These are phyloP conservation scores for Furcasterigmium furcatum DNA, from an alignment of 2,329 filamentous ascomycete genomes.

Conservation along the genomic window DNA sequence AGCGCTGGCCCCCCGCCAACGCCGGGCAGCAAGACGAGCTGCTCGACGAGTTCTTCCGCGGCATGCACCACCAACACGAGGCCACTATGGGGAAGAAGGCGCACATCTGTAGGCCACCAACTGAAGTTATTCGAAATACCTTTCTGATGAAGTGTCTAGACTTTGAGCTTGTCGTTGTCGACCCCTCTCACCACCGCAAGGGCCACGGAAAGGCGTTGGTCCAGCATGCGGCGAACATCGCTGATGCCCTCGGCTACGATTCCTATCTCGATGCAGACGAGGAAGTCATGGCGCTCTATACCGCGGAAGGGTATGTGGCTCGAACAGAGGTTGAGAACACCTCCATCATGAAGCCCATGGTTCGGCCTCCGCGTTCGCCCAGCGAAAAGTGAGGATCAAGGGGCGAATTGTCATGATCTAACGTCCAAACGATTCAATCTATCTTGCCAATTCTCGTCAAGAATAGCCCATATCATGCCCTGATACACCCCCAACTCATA, in stretches of 20 bases:
- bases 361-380: constrained; percentile 6
- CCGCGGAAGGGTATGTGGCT: constrained; percentile 8
- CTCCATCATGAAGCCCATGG: constrained; percentile 12
- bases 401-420: too few species aligned
- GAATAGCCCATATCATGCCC: too few species aligned
- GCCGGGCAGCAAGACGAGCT: constrained; percentile 7
- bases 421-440: too few species aligned
- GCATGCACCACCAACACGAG: constrained; percentile 13
- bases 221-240: constrained; percentile 1
- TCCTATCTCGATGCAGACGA: constrained; percentile 14
- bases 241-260: constrained; percentile 9
- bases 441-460: too few species aligned
- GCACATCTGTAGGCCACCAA: constrained; percentile 12
- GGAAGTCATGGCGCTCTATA: constrained; percentile 10
- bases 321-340: constrained; percentile 4
- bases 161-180: constrained; percentile 13
- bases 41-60: constrained; percentile 11
- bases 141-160: constrained; percentile 3
- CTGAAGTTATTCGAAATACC: too few species aligned
- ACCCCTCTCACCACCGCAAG: constrained; percentile 9
- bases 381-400: too few species aligned
- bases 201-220: constrained; percentile 12
- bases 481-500: too few species aligned
- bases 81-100: constrained; percentile 8
- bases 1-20: constrained; percentile 9